These are phyloP conservation scores for Microascus cirrosus DNA, from an alignment of 2,329 filamentous ascomycete species.

Conservation along the genomic window DNA sequence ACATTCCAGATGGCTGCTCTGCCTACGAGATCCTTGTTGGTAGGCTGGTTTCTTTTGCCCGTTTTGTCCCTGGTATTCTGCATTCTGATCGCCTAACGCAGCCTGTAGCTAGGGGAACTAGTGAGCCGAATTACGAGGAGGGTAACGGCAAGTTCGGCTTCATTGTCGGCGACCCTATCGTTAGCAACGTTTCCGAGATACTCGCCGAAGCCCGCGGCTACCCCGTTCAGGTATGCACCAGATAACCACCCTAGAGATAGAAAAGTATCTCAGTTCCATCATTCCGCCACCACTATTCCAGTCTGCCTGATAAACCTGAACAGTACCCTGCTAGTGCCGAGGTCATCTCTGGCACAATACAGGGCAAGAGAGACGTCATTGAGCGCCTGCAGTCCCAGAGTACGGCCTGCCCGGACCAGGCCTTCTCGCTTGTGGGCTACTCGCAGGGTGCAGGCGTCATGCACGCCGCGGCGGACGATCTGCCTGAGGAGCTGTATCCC, in stretches of 20 bases:
- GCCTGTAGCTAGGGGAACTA: constrained; percentile 6
- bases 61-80: not conserved
- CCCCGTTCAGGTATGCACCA: constrained; percentile 7
- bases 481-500: constrained; percentile 4
- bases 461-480: constrained; percentile 2
- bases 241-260: too few relatives aligned
- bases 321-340: not conserved
- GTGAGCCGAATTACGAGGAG: constrained; percentile 6
- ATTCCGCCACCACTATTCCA: not conserved
- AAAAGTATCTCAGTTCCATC: not conserved
- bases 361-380: constrained; percentile 4
- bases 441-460: constrained; percentile 8
- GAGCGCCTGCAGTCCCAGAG: constrained; percentile 5
- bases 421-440: constrained; percentile 9
- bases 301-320: not conserved
- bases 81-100: not conserved
- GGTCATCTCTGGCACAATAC: not conserved
- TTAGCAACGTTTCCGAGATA: constrained; percentile 7
- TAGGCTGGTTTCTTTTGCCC: not conserved
- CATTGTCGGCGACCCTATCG: constrained; percentile 8
- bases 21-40: constrained; percentile 8
- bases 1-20: constrained; percentile 7
- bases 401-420: constrained; percentile 6
- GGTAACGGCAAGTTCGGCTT: constrained; percentile 8
- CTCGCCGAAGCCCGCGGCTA: constrained; percentile 7